phyloP scores from a whole-genome alignment of 2,329 filamentous ascomycete genomes.

The Calonectria pteridis region DNA sequence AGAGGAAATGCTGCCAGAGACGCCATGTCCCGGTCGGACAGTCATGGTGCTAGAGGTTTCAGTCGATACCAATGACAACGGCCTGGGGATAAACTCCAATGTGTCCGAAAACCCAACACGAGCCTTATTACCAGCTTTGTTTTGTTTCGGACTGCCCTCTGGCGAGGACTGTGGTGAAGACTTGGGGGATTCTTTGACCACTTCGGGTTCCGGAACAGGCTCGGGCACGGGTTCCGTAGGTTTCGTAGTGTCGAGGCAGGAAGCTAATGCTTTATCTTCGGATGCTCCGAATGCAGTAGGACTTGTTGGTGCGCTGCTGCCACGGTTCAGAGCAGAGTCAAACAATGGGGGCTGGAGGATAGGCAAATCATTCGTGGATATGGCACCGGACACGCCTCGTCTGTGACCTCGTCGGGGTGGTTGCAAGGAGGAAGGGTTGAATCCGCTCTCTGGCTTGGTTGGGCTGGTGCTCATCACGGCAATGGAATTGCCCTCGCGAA shows the following conservation, averaged over 20 bases:
- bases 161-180: conserved; percentile 9
- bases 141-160: conserved; percentile 38
- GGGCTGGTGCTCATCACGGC: conserved; percentile 77
- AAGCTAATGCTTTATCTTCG: conserved; percentile 40
- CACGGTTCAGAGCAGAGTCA: conserved; percentile 63
- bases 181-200: not conserved
- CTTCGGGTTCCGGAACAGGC: conserved; percentile 9
- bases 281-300: conserved; percentile 61
- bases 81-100: conserved; percentile 85
- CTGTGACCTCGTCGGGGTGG: conserved; percentile 76
- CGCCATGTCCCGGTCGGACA: conserved; percentile 76
- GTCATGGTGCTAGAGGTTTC: conserved; percentile 85
- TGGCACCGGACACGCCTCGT: conserved; percentile 77
- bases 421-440: conserved; percentile 67
- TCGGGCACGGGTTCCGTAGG: conserved; percentile 21
- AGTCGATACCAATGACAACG: conserved; percentile 85
- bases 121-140: conserved; percentile 62
- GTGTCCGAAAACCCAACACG: conserved; percentile 88
- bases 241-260: conserved; percentile 15
- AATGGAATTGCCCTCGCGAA: conserved; percentile 68
- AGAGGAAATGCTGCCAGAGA: conserved; percentile 85
- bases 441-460: conserved; percentile 72
- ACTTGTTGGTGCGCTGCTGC: conserved; percentile 75
- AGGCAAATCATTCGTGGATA: conserved; percentile 86
- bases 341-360: conserved; percentile 71